Evolutionary conservation across 192 early-diverging fungal species (phyloP), one percentile per base, ranked within the genome.

Genomic region (Neocallimastix lanati): DNA sequence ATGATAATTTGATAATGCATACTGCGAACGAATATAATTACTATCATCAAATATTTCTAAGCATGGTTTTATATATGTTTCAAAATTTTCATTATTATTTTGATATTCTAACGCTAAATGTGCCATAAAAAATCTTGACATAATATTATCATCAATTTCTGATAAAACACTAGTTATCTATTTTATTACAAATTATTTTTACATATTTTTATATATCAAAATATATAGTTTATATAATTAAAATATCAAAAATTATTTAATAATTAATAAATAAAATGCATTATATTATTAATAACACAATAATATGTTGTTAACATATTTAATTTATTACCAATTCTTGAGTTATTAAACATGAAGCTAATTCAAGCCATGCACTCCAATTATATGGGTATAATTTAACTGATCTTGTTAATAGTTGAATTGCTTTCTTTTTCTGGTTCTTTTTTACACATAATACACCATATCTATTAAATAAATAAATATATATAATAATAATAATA

Each of bases 351-450:
- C 88, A 86, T 13, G 84, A 80, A 12, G 84, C 90, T 2, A 98
- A 85, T 67, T 93, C 94, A 77, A 89, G 81, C 97, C 97, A 99
- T 28, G 95, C 94, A 77, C 91, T 93, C 95, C 95, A 98, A 83
- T 96, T 95, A 85, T 86, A 95, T 29, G 91, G 93, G 82, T 90
- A 96, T 81, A 81, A 81, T 25, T 83, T 80, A 1, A 99, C 83
- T 14, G 95, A 93, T 78, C 87, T 81, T 25, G 95, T 29, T 12
- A 96, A 84, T 25, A 87, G 82, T 21, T 83, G 79, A 40, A 85
- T 82, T 3, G 93, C 92, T 78, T 84, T 82, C 28, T 77, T 76
- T 27, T 84, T 82, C 28, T 80, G 79, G 28, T 85, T 83, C 25
- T 80, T 78, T 78, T 86, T 86, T 79, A 81, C 84, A 50, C 87